Conservation (phyloP, 805 yeast genomes). For the Sugiyamaella floridensis region DNA sequence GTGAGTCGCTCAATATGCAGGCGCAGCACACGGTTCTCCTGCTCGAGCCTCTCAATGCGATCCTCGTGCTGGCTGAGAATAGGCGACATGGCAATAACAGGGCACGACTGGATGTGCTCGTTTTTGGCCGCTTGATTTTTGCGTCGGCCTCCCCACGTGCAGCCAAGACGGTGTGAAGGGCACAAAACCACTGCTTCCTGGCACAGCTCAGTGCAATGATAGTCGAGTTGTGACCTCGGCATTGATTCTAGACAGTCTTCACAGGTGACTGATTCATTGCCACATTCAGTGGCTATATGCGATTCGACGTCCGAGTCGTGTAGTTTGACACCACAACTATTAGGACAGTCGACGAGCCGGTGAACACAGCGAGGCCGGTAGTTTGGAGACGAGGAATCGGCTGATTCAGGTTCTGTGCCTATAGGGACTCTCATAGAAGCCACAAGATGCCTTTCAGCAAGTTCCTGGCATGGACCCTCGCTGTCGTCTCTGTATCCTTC, state of each 20-base stretch:
- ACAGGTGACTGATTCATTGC: conserved; percentile 6
- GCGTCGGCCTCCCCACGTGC: conserved; percentile 21
- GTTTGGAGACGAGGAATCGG: neutral
- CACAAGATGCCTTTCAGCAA: conserved; percentile 5
- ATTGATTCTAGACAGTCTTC: conserved; percentile 14
- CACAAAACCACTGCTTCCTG: conserved; percentile 21
- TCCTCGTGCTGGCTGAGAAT: conserved; percentile 23
- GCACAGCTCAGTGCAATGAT: conserved; percentile 17
- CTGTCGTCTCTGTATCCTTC: conserved; percentile 15
- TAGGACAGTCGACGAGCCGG: conserved; percentile 17
- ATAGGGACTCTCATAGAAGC: neutral
- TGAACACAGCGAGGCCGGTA: conserved; percentile 17
- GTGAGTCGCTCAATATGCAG: conserved; percentile 23
- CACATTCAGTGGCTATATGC: conserved; percentile 16
- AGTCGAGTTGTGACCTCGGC: conserved; percentile 13
- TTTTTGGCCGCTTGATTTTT: conserved; percentile 7
- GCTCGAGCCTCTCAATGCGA: conserved; percentile 25
- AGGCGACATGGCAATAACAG: conserved; percentile 24
- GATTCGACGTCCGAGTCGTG: conserved; percentile 10
- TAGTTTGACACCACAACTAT: conserved; percentile 16
- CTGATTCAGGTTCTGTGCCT: neutral
- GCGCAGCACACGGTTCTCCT: conserved; percentile 29
- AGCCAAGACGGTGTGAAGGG: conserved; percentile 25
- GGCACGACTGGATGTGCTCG: conserved; percentile 24
- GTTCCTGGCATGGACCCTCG: conserved; percentile 19